A percentile compares a stretch with the other conserved stretches of the same genome.
These are phyloP conservation scores for Ophiostoma angusticollis DNA, from an alignment of 2,329 filamentous ascomycete species.

Conservation along the genomic window DNA sequence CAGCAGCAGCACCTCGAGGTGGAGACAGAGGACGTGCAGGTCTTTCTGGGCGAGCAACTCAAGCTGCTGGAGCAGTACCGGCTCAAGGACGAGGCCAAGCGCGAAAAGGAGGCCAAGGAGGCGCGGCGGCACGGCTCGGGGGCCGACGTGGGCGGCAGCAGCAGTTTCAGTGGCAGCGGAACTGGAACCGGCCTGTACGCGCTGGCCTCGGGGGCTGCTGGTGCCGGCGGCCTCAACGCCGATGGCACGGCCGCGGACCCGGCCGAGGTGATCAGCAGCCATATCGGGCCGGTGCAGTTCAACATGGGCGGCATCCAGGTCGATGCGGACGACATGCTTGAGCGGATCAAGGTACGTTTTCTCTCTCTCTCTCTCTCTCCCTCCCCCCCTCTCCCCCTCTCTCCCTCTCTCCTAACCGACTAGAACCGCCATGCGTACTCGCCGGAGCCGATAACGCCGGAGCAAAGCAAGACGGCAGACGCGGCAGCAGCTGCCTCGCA, in stretches of 20 bases:
- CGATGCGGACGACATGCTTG: constrained; percentile 85
- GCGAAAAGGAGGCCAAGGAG: constrained; percentile 26
- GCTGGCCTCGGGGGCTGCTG: too few relatives aligned
- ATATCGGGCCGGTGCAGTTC: constrained; percentile 90
- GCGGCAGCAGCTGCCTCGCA: background rate
- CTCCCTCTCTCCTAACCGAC: constrained; percentile 11
- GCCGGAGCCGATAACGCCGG: constrained; percentile 29
- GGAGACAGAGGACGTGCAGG: constrained; percentile 60
- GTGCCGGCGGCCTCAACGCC: too few relatives aligned
- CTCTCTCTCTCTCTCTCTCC: background rate
- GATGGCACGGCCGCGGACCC: constrained; percentile 19
- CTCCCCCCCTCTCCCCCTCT: background rate
- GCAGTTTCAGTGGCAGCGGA: constrained; percentile 18
- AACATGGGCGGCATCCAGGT: constrained; percentile 98
- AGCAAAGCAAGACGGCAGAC: constrained; percentile 10
- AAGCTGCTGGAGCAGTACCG: constrained; percentile 56
- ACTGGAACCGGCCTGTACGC: constrained; percentile 11
- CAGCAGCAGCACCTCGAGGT: constrained; percentile 35
- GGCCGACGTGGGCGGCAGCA: constrained; percentile 11
- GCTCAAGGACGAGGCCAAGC: constrained; percentile 34
- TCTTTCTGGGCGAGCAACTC: constrained; percentile 63
- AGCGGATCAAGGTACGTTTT: constrained; percentile 60
- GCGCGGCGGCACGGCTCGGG: constrained; percentile 1
- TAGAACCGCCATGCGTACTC: constrained; percentile 46
- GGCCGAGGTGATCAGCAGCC: constrained; percentile 46